These are phyloP conservation scores for Piromyces finnis DNA, from an alignment of 192 early-diverging fungal species.

Conservation along the genomic window DNA sequence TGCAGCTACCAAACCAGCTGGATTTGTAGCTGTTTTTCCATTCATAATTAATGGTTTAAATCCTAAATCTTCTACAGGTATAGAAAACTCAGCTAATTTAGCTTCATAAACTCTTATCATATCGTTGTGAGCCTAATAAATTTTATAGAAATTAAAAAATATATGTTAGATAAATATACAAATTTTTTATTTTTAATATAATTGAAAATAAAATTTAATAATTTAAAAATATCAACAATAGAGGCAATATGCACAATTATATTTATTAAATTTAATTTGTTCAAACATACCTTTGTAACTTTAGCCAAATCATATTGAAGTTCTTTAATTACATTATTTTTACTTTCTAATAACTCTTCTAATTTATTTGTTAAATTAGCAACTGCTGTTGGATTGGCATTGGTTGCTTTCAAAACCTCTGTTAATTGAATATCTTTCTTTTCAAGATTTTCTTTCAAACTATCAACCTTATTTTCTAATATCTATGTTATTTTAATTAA, in stretches of 20 bases:
- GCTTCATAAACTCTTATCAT: slow-evolving; percentile 43
- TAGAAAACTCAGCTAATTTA: slow-evolving; percentile 35
- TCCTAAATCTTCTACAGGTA: slow-evolving; percentile 38
- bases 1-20: background rate
- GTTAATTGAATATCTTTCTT: slow-evolving; percentile 46
- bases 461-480: slow-evolving; percentile 41
- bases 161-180: too few species aligned
- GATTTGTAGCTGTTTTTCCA: background rate
- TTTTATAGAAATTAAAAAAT: too few species aligned
- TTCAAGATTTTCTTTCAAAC: slow-evolving; percentile 27
- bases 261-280: too few species aligned
- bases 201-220: too few species aligned
- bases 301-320: slow-evolving; percentile 43
- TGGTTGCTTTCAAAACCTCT: slow-evolving; percentile 39
- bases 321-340: slow-evolving; percentile 41
- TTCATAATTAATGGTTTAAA: slow-evolving; percentile 32
- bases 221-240: too few species aligned
- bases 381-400: slow-evolving; percentile 32
- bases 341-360: slow-evolving; percentile 37
- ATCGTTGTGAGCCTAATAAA: slow-evolving; percentile 35
- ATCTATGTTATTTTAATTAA: slow-evolving; percentile 13
- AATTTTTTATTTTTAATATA: too few species aligned
- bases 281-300: slow-evolving; percentile 26
- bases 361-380: slow-evolving; percentile 26
- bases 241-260: too few species aligned